Evolutionary conservation across 768 basidiomycete species (phyloP).

Genomic region (Auricularia auricula-judae): DNA sequence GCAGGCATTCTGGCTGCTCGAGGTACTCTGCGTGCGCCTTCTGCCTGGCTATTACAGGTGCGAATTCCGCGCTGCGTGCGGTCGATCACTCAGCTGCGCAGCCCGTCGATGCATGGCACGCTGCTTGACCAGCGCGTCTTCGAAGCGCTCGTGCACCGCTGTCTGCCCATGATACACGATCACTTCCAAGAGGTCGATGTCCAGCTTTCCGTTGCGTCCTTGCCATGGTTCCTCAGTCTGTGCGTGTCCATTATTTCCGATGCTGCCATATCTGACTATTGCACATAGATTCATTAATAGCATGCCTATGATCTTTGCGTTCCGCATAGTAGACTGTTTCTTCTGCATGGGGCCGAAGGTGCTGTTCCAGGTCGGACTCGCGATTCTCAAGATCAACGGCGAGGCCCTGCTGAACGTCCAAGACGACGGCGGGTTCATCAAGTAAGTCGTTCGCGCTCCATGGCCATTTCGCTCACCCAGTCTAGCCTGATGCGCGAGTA

Average conservation of each 20-base stretch:
- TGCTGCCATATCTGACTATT: not conserved
- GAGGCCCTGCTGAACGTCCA: slow-evolving; percentile 85
- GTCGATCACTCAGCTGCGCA: slow-evolving; percentile 18
- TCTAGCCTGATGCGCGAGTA: slow-evolving; percentile 86
- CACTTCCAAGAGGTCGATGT: slow-evolving; percentile 88
- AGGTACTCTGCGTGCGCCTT: slow-evolving; percentile 88
- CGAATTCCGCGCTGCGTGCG: slow-evolving; percentile 15
- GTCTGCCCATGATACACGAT: slow-evolving; percentile 87
- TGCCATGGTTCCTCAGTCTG: slow-evolving; percentile 98
- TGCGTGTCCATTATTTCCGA: slow-evolving; percentile 35
- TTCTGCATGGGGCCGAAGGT: slow-evolving; percentile 99
- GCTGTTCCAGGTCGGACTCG: slow-evolving; percentile 94
- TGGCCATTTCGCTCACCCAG: not conserved
- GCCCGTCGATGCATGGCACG: slow-evolving; percentile 97
- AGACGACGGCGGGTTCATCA: slow-evolving; percentile 94
- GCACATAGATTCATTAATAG: slow-evolving; percentile 68
- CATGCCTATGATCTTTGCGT: slow-evolving; percentile 96
- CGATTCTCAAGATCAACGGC: slow-evolving; percentile 96
- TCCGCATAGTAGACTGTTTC: slow-evolving; percentile 95
- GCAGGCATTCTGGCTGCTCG: slow-evolving; percentile 94
- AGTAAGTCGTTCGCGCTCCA: slow-evolving; percentile 36
- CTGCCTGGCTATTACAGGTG: slow-evolving; percentile 97
- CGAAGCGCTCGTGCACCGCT: slow-evolving; percentile 81
- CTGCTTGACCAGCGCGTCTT: slow-evolving; percentile 98
- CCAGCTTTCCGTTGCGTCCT: slow-evolving; percentile 89